These are phyloP conservation scores for Macrocybe gigantea DNA, from an alignment of 768 basidiomycete species.

Conservation along the genomic window DNA sequence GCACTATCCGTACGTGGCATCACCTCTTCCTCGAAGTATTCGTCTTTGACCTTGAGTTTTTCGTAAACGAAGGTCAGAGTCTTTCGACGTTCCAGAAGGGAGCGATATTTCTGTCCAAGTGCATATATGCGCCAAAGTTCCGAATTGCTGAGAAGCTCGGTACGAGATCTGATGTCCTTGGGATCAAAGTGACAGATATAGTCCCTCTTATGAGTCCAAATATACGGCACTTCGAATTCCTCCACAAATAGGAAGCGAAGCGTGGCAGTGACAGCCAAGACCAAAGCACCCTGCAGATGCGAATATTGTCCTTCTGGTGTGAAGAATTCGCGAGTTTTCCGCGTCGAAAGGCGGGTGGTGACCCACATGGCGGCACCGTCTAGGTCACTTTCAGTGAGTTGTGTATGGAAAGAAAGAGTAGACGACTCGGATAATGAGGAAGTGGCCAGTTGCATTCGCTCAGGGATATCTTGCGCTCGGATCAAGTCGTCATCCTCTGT, in stretches of 20 bases:
- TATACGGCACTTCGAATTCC: slow-evolving; percentile 90
- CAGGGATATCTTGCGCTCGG: slow-evolving; percentile 84
- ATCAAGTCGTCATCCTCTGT: slow-evolving; percentile 95
- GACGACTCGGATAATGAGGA: slow-evolving; percentile 73
- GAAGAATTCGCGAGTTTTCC: slow-evolving; percentile 72
- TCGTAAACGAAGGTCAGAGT: slow-evolving; percentile 60
- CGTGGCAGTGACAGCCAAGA: slow-evolving; percentile 73
- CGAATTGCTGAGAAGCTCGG: slow-evolving; percentile 66
- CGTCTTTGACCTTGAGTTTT: slow-evolving; percentile 62
- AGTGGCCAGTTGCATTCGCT: slow-evolving; percentile 89
- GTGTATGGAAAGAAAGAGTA: slow-evolving; percentile 52
- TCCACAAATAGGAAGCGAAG: slow-evolving; percentile 82
- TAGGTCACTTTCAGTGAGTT: slow-evolving; percentile 68
- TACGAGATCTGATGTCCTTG: slow-evolving; percentile 49
- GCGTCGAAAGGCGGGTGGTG: slow-evolving; percentile 65
- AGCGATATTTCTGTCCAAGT: slow-evolving; percentile 88
- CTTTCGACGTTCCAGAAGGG: slow-evolving; percentile 69
- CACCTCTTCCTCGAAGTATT: slow-evolving; percentile 72
- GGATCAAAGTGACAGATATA: slow-evolving; percentile 81
- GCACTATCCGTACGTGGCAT: slow-evolving; percentile 66
- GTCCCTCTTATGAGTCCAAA: slow-evolving; percentile 92
- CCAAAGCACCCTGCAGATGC: slow-evolving; percentile 59
- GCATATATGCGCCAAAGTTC: slow-evolving; percentile 91
- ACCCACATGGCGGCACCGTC: slow-evolving; percentile 87
- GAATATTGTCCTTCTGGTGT: slow-evolving; percentile 53